phyloP scores from a whole-genome alignment of 371 early-diverging fungal species.

The Rhizopus arrhizus region DNA sequence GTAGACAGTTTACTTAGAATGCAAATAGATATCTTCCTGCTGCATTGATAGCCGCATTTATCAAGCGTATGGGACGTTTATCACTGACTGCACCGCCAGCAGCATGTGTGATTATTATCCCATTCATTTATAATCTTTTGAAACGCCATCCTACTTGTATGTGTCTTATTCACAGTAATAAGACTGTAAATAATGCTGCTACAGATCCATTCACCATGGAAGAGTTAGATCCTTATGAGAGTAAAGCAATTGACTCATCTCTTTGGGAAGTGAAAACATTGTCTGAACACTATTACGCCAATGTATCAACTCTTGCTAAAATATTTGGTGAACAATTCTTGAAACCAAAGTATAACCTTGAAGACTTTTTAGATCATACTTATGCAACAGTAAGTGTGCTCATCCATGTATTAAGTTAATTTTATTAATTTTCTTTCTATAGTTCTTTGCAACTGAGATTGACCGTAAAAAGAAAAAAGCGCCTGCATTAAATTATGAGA shows the following conservation, averaged over 20 bases:
- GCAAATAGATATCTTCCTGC: conserved; percentile 77
- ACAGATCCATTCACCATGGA: conserved; percentile 72
- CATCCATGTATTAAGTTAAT: background rate
- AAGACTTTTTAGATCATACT: conserved; percentile 93
- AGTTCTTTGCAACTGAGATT: conserved; percentile 74
- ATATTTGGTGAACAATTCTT: conserved; percentile 86
- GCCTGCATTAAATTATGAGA: conserved; percentile 69
- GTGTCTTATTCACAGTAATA: conserved; percentile 75
- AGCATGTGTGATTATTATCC: conserved; percentile 78
- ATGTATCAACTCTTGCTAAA: conserved; percentile 81
- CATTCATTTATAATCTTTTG: conserved; percentile 89
- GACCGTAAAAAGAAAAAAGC: conserved; percentile 67
- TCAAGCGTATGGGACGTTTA: conserved; percentile 87
- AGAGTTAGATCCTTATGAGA: conserved; percentile 76
- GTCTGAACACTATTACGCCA: conserved; percentile 81
- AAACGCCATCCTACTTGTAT: conserved; percentile 89
- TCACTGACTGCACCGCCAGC: conserved; percentile 85
- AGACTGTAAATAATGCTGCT: conserved; percentile 31
- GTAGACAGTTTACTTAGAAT: too few species aligned
- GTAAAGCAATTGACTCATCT: conserved; percentile 82
- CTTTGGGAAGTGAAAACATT: conserved; percentile 91
- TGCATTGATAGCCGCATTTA: conserved; percentile 87
- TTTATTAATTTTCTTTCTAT: conserved; percentile 3
- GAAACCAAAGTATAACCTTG: conserved; percentile 82
- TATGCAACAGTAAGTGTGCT: conserved; percentile 67